Evolutionary conservation across 164 flowering plant genomes (phyloP).

Genomic region (Berberis thunbergii): DNA sequence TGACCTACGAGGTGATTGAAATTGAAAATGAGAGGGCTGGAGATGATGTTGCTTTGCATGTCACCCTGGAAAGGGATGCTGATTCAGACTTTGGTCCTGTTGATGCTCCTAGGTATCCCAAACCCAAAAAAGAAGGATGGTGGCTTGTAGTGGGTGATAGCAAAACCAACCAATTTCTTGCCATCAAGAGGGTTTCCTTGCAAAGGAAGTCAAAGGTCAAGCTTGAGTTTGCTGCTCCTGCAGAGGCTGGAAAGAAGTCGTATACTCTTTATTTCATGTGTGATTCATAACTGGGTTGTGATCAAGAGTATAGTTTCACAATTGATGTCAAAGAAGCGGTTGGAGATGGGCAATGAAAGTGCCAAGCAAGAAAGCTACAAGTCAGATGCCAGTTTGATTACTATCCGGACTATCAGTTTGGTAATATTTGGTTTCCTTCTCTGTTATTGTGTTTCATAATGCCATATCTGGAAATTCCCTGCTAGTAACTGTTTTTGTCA

Average conservation of each 20-base stretch:
- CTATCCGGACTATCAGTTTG: too few relatives aligned
- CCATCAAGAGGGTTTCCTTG: slow-evolving; percentile 77
- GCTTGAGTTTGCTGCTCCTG: slow-evolving; percentile 73
- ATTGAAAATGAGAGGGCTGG: slow-evolving; percentile 48
- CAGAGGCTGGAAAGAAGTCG: slow-evolving; percentile 57
- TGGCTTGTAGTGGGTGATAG: slow-evolving; percentile 93
- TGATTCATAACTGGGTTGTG: slow-evolving; percentile 89
- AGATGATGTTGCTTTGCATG: slow-evolving; percentile 46
- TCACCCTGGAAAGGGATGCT: slow-evolving; percentile 71
- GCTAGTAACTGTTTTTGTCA: too few relatives aligned
- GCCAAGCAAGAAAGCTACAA: too few relatives aligned
- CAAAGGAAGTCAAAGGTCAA: slow-evolving; percentile 65
- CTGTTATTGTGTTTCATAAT: too few relatives aligned
- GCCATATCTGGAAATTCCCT: too few relatives aligned
- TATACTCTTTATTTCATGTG: slow-evolving; percentile 86
- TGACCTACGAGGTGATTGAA: slow-evolving; percentile 59
- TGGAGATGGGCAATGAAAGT: slow-evolving; percentile 8
- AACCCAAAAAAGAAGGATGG: slow-evolving; percentile 89
- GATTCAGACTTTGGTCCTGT: slow-evolving; percentile 76
- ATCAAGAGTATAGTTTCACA: slow-evolving; percentile 73
- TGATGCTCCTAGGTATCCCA: slow-evolving; percentile 78
- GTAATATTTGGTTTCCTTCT: too few relatives aligned
- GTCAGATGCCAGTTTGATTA: too few relatives aligned
- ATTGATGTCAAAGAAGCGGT: slow-evolving; percentile 56
- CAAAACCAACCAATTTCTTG: slow-evolving; percentile 70